phyloP scores from a whole-genome alignment of 2,329 filamentous ascomycete species.

The Dactylellina leptospora region DNA sequence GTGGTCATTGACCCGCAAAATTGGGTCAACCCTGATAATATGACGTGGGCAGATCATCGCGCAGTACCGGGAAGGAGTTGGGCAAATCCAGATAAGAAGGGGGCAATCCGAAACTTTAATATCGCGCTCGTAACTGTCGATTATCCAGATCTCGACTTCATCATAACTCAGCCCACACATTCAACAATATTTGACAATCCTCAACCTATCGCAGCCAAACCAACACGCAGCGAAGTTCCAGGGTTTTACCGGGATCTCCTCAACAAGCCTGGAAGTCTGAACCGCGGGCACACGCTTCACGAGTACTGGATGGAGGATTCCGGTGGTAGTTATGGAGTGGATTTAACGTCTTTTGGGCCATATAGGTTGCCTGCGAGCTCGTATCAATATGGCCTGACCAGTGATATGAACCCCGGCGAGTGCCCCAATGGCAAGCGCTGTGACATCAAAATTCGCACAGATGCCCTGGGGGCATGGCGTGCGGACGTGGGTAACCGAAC shows the following conservation, averaged over 20 bases:
- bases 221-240: slow-evolving; percentile 64
- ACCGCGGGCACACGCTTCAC: slow-evolving; percentile 66
- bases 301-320: slow-evolving; percentile 70
- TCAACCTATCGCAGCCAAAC: slow-evolving; percentile 61
- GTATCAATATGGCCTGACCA: slow-evolving; percentile 66
- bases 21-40: slow-evolving; percentile 67
- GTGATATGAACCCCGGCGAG: slow-evolving; percentile 64
- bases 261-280: slow-evolving; percentile 65
- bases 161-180: slow-evolving; percentile 63
- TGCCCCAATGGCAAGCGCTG: slow-evolving; percentile 63
- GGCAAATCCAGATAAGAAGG: slow-evolving; percentile 63
- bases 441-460: slow-evolving; percentile 64
- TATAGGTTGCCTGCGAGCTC: slow-evolving; percentile 64
- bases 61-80: slow-evolving; percentile 64
- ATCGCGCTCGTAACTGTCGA: slow-evolving; percentile 67
- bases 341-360: slow-evolving; percentile 66
- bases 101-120: slow-evolving; percentile 66
- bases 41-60: slow-evolving; percentile 66
- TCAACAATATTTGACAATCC: slow-evolving; percentile 67
- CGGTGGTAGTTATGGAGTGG: slow-evolving; percentile 65
- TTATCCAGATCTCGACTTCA: slow-evolving; percentile 65
- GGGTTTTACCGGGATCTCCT: slow-evolving; percentile 65
- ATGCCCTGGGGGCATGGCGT: slow-evolving; percentile 65
- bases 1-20: slow-evolving; percentile 65
- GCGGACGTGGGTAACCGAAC: slow-evolving; percentile 65